Evolutionary conservation across 164 flowering plant genomes (phyloP), one percentile per base, ranked within the genome.

Genomic region (Vitis rupestris): DNA sequence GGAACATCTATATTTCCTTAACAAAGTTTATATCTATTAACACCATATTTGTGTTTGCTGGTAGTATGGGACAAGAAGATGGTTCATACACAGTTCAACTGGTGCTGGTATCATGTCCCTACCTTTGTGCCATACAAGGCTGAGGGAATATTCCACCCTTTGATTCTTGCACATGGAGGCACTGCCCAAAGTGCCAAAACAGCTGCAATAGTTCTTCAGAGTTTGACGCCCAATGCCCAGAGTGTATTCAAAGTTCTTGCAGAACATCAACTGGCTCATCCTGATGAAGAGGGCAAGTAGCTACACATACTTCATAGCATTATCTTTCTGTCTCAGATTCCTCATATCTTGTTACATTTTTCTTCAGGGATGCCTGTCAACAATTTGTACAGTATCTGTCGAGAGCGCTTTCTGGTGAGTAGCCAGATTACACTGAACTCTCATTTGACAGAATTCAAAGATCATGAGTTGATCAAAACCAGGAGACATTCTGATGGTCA

Each of bases 51-150:
- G 37, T 67, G 47, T 57, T 75, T 76, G 49, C 11, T 77, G 74
- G 50, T 61, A 95, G 99, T 93, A 81, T 95, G 98, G 99, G 97
- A 95, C 84, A 95, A 95, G 88, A 91, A 90, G 85, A 91, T 91
- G 99, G 97, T 90, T 70, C 90, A 91, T 73, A 84, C 90, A 53
- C 97, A 93, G 72, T 95, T 91, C 77, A 91, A 90, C 79, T 95
- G 99, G 99, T 90, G 82, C 76, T 95, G 97, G 97, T 78, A 83
- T 71, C 98, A 95, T 70, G 93, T 93, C 68, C 98, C 99, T 3
- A 95, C 97, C 1, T 95, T 87, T 70, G 86, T 89, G 53, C 93
- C 97, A 30, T 95, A 93, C 86, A 91, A 86, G 79, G 81, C 84
- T 31, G 98, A 95, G 82, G 90, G 92, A 53, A 78, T 82, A 54